Percentiles rank a stretch among this genome's conserved stretches.
Evolutionary conservation across 225 moss, liverwort and hornwort species (phyloP).

Genomic region (Pleurozium schreberi): DNA sequence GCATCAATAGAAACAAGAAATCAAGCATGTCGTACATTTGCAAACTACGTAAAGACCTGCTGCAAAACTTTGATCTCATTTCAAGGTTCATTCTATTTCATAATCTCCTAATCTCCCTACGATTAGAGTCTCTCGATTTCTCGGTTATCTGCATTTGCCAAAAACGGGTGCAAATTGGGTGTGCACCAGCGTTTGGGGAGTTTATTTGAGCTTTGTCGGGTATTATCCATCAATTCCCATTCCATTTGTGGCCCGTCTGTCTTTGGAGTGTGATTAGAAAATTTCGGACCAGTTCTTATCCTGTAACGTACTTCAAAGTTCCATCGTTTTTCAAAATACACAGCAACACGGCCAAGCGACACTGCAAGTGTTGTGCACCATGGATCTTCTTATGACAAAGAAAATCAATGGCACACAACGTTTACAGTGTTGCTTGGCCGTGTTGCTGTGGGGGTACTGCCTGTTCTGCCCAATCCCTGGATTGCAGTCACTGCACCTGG

Average conservation of each 20-base stretch:
- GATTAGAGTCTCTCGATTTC: background rate
- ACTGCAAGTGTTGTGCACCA: too few species aligned
- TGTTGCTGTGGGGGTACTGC: too few species aligned
- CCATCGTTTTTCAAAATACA: background rate
- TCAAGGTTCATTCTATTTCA: background rate
- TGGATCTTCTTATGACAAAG: too few species aligned
- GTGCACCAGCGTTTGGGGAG: background rate
- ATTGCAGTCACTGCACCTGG: background rate
- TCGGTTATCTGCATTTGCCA: too few species aligned
- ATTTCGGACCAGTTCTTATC: background rate
- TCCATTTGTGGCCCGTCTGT: background rate
- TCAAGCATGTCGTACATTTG: background rate
- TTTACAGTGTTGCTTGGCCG: too few species aligned
- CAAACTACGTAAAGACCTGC: background rate
- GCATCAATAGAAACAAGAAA: background rate
- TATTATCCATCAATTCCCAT: background rate
- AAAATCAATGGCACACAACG: too few species aligned
- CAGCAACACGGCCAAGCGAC: too few species aligned
- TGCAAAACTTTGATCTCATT: background rate
- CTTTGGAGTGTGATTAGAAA: background rate
- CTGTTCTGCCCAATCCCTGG: too few species aligned
- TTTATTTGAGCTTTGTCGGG: background rate
- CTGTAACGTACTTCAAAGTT: background rate
- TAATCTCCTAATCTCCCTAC: background rate
- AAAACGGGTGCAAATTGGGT: background rate